Evolutionary conservation across 106 monocot species (phyloP).

Genomic region (Triglochin maritima): DNA sequence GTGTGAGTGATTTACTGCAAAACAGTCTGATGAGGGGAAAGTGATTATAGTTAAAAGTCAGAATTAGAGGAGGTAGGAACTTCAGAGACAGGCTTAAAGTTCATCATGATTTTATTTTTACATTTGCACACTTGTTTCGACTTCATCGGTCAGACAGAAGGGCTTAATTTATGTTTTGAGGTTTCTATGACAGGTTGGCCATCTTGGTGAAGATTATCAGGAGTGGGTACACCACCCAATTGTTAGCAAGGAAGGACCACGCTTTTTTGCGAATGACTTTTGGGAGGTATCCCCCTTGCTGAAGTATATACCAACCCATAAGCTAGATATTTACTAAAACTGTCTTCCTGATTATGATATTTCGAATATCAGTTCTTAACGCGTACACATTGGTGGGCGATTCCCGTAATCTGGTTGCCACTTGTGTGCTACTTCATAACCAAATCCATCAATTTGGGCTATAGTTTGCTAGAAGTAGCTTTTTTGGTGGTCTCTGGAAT

Average conservation of each 20-base stretch:
- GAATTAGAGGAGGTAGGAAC: no score
- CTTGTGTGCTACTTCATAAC: conserved; percentile 45
- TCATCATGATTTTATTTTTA: no score
- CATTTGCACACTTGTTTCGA: no score
- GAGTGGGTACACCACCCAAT: conserved; percentile 86
- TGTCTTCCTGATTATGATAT: background rate
- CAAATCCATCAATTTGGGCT: conserved; percentile 41
- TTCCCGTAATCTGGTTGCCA: conserved; percentile 77
- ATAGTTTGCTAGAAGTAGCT: conserved; percentile 23
- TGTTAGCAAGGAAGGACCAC: conserved; percentile 74
- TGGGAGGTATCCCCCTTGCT: conserved; percentile 39
- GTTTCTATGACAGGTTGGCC: conserved; percentile 41
- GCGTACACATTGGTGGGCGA: conserved; percentile 61
- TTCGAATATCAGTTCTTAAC: conserved; percentile 45
- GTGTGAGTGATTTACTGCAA: no score
- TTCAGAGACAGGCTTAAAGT: no score
- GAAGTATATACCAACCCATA: background rate
- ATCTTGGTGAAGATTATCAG: conserved; percentile 72
- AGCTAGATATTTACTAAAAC: no score
- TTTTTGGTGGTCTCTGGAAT: conserved; percentile 39
- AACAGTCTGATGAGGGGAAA: no score
- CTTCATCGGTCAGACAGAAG: no score
- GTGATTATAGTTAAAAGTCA: no score
- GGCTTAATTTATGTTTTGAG: no score
- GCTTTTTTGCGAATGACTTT: conserved; percentile 56